Percentiles rank a stretch among this genome's conserved stretches.
These are phyloP conservation scores for Phialocephala subalpina DNA, from an alignment of 2,329 filamentous ascomycete genomes.

Conservation along the genomic window DNA sequence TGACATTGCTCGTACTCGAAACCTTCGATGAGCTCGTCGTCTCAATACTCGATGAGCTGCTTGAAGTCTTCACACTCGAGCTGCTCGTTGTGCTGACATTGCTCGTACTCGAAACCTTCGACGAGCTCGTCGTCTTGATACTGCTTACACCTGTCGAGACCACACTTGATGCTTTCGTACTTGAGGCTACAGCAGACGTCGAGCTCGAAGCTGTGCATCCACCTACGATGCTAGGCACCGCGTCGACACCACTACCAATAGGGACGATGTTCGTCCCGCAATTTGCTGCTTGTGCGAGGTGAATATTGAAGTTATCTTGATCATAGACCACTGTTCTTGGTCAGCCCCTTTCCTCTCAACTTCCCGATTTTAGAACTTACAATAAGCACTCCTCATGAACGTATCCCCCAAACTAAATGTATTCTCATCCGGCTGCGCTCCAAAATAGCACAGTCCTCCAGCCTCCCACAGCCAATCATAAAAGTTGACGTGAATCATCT, in stretches of 20 bases:
- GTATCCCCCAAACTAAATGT: conserved; percentile 25
- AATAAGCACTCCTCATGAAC: conserved; percentile 26
- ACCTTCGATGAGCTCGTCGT: too few species aligned
- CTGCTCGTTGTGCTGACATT: neutral
- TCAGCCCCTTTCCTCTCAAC: neutral
- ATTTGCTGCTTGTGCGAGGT: conserved; percentile 26
- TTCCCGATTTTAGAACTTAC: neutral
- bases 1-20: neutral
- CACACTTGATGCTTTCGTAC: neutral
- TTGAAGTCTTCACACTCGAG: too few species aligned
- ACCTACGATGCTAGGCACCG: conserved; percentile 24
- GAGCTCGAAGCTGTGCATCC: conserved; percentile 13
- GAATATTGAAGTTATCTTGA: conserved; percentile 30
- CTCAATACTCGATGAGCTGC: too few species aligned
- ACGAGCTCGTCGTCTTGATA: neutral
- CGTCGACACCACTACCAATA: conserved; percentile 20
- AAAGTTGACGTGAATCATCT: conserved; percentile 25
- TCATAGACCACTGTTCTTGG: conserved; percentile 25
- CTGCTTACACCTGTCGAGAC: neutral
- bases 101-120: neutral
- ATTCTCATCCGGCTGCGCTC: conserved; percentile 2
- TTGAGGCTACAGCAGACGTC: neutral
- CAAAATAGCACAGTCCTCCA: conserved; percentile 18
- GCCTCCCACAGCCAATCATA: conserved; percentile 26
- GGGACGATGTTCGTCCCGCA: conserved; percentile 25